Percentiles rank a stretch among this genome's conserved stretches.
Evolutionary conservation across 139 green algal species (phyloP).

Genomic region (Chlamydomonas incerta): DNA sequence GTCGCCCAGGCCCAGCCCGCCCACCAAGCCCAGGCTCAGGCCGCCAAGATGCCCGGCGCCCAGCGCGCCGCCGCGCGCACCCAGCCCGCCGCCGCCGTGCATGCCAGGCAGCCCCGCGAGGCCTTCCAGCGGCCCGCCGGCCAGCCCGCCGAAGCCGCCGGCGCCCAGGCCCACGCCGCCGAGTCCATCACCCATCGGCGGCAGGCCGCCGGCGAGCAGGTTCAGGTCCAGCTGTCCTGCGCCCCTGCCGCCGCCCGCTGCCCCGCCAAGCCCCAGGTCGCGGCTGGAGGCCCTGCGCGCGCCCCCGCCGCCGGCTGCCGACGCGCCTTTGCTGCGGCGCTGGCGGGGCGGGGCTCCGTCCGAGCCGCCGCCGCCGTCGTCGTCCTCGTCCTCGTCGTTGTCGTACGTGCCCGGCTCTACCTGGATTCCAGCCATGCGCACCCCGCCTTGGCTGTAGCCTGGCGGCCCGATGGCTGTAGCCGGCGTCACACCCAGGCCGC

Average conservation of each 20-base stretch:
- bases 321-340: too few relatives aligned
- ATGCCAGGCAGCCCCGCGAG: not conserved
- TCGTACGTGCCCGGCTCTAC: not conserved
- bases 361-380: not conserved
- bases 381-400: not conserved
- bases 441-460: constrained; percentile 29
- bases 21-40: not conserved
- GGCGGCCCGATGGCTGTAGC: constrained; percentile 29
- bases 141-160: too few relatives aligned
- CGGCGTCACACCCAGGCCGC: constrained; percentile 8
- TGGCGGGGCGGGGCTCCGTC: not conserved
- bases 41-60: not conserved
- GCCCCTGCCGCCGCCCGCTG: not conserved
- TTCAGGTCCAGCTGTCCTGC: not conserved
- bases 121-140: not conserved
- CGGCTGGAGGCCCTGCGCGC: too few relatives aligned
- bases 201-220: too few relatives aligned
- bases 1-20: too few relatives aligned
- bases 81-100: too few relatives aligned
- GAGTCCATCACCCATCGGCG: not conserved
- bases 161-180: not conserved
- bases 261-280: not conserved
- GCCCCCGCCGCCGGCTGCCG: too few relatives aligned
- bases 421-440: constrained; percentile 25
- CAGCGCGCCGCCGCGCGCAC: too few relatives aligned